A percentile compares a stretch with the other conserved stretches of the same genome.
phyloP scores from a whole-genome alignment of 2,329 filamentous ascomycete genomes.

The Claviceps fusiformis region DNA sequence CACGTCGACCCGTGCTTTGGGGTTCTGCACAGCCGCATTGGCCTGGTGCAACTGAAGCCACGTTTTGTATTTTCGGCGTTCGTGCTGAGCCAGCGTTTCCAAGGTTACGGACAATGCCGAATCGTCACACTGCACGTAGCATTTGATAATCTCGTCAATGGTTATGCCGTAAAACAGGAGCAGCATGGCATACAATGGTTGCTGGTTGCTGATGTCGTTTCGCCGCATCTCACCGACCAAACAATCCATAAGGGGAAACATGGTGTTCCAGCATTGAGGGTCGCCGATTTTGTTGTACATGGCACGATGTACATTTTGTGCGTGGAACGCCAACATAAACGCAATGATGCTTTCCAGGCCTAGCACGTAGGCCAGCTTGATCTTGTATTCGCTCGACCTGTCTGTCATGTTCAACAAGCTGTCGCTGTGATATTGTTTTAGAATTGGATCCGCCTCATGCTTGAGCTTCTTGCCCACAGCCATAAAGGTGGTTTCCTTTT shows the following conservation, averaged over 20 bases:
- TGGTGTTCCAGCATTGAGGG: conserved; percentile 25
- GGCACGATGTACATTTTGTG: conserved; percentile 29
- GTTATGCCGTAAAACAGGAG: conserved; percentile 30
- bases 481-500: conserved; percentile 24
- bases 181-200: conserved; percentile 27
- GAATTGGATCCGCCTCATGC: conserved; percentile 35
- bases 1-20: conserved; percentile 18
- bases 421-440: conserved; percentile 16
- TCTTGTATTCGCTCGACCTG: conserved; percentile 19
- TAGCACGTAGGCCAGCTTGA: conserved; percentile 28
- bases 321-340: conserved; percentile 41
- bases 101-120: conserved; percentile 4
- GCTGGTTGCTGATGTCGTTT: conserved; percentile 18
- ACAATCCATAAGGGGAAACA: conserved; percentile 30
- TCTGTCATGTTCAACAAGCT: conserved; percentile 11
- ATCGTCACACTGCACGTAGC: conserved; percentile 16
- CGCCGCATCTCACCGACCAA: conserved; percentile 27
- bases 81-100: conserved; percentile 13
- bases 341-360: conserved; percentile 36
- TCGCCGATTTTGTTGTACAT: conserved; percentile 31
- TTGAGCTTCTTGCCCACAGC: conserved; percentile 37
- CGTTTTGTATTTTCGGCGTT: conserved; percentile 14
- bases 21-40: conserved; percentile 16
- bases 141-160: conserved; percentile 31
- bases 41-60: conserved; percentile 20